Evolutionary conservation across 164 flowering plant species (phyloP).

Genomic region (Houttuynia cordata): DNA sequence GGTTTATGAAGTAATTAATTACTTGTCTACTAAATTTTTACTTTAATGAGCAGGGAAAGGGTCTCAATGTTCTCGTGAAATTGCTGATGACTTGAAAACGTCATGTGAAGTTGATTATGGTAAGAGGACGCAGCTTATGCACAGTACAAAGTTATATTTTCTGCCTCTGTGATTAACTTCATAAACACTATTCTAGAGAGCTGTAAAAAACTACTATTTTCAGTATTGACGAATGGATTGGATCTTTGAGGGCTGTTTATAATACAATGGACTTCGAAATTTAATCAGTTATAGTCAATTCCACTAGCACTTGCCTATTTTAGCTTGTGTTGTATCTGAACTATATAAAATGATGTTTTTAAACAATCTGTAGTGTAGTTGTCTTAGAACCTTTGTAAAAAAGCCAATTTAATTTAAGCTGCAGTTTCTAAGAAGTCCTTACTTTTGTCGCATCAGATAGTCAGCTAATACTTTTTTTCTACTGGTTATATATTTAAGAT

Average conservation of each 20-base stretch:
- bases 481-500: conserved; percentile 25
- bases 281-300: too few relatives aligned
- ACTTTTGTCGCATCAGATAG: not conserved
- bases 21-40: not conserved
- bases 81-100: conserved; percentile 2
- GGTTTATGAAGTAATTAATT: not conserved
- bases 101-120: conserved; percentile 4
- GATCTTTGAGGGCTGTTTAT: too few relatives aligned
- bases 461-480: not conserved
- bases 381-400: not conserved
- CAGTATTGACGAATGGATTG: too few relatives aligned
- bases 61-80: conserved; percentile 1
- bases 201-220: not conserved
- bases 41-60: conserved; percentile 2
- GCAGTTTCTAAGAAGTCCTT: too few relatives aligned
- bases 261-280: too few relatives aligned
- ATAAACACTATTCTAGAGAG: not conserved
- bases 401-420: not conserved
- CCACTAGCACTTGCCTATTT: too few relatives aligned
- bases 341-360: too few relatives aligned
- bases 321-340: too few relatives aligned
- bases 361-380: too few relatives aligned
- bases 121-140: not conserved
- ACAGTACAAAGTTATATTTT: not conserved
- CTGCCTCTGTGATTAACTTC: not conserved